Percentiles rank a stretch among this genome's conserved stretches.
These are phyloP conservation scores for Ustilago loliicola DNA, from an alignment of 1,284 basidiomycete species.

Conservation along the genomic window DNA sequence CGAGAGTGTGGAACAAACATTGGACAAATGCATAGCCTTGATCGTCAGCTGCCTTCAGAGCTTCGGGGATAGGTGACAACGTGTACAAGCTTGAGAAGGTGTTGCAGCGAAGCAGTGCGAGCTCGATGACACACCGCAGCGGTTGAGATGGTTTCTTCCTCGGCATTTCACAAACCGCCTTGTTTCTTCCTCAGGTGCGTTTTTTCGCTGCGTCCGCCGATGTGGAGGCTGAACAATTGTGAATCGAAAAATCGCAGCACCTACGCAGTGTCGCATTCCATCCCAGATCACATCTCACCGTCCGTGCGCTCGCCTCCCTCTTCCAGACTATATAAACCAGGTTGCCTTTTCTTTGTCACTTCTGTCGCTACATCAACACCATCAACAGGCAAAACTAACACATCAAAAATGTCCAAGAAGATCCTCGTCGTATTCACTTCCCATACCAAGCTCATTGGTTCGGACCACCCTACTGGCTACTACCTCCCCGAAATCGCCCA, in stretches of 20 bases:
- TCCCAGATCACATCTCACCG: not conserved
- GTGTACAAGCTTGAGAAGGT: not conserved
- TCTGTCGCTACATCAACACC: not conserved
- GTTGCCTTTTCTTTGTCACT: not conserved
- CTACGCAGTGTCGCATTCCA: not conserved
- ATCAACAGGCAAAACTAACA: not conserved
- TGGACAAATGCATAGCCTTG: not conserved
- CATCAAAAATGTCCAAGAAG: slow-evolving; percentile 47
- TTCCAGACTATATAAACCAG: slow-evolving; percentile 7
- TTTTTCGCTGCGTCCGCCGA: not conserved
- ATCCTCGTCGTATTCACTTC: slow-evolving; percentile 84
- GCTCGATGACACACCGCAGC: slow-evolving; percentile 16
- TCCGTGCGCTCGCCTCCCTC: not conserved
- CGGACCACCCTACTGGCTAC: slow-evolving; percentile 76
- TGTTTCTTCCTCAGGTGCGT: not conserved
- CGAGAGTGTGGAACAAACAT: not conserved
- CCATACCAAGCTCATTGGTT: slow-evolving; percentile 76
- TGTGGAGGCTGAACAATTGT: slow-evolving; percentile 3
- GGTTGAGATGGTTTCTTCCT: not conserved
- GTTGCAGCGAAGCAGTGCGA: not conserved
- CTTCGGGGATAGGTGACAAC: not conserved
- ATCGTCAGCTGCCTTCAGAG: not conserved
- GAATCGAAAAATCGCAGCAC: slow-evolving; percentile 3
- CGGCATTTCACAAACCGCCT: not conserved
- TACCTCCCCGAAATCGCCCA: slow-evolving; percentile 77